Percentiles rank a stretch among this genome's conserved stretches.
These are phyloP conservation scores for Chaetomium cochliodes DNA, from an alignment of 495 filamentous ascomycete genomes.

Conservation along the genomic window DNA sequence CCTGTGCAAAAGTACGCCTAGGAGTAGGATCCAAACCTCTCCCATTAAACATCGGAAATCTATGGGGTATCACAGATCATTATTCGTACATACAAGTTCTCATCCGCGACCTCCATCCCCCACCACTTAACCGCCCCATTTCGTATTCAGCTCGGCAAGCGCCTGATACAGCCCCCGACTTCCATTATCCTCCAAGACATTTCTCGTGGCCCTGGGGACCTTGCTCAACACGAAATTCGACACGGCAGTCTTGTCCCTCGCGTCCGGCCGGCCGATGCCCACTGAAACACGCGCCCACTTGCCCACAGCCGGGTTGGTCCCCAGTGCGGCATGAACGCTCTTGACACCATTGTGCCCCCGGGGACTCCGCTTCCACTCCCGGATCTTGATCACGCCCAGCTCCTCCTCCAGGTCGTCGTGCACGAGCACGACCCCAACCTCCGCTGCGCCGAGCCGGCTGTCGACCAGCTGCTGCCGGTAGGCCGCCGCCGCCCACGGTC, in stretches of 20 bases:
- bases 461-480: conserved; percentile 43
- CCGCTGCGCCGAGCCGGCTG: conserved; percentile 31
- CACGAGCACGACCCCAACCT: conserved; percentile 63
- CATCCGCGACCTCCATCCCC: neutral
- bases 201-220: conserved; percentile 52
- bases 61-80: conserved; percentile 17
- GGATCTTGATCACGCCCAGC: conserved; percentile 61
- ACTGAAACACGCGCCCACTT: conserved; percentile 56
- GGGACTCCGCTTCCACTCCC: conserved; percentile 57
- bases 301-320: conserved; percentile 27
- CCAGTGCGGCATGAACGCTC: conserved; percentile 56
- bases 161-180: conserved; percentile 51
- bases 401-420: conserved; percentile 80
- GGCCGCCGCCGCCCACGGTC: conserved; percentile 51
- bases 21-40: too few relatives aligned
- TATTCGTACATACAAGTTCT: neutral
- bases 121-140: conserved; percentile 30
- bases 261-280: conserved; percentile 69
- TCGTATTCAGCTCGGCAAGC: conserved; percentile 49
- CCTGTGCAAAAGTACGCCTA: too few relatives aligned
- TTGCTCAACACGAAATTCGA: conserved; percentile 66
- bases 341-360: conserved; percentile 81
- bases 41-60: neutral
- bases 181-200: conserved; percentile 49
- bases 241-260: conserved; percentile 56